Percentiles rank a stretch among this genome's conserved stretches.
Conservation (phyloP, 768 basidiomycete species). For the Leucosporidium scottii region DNA sequence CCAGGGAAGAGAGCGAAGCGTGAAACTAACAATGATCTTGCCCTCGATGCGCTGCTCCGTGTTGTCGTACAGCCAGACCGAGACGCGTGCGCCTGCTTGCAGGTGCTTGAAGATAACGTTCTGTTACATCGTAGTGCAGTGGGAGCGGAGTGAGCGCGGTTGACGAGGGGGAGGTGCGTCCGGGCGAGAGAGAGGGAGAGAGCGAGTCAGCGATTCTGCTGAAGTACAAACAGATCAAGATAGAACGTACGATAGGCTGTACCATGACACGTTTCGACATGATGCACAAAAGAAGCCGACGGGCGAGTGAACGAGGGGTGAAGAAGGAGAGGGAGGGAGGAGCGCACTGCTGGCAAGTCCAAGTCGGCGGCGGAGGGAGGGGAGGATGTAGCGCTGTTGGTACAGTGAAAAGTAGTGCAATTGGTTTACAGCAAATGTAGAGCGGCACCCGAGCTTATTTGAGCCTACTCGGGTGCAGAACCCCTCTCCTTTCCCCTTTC, state of each 20-base stretch:
- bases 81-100: conserved; percentile 50
- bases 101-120: conserved; percentile 98
- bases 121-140: conserved; percentile 43
- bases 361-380: too few species aligned
- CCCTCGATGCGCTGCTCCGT: conserved; percentile 94
- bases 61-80: conserved; percentile 94
- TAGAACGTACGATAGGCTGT: conserved; percentile 82
- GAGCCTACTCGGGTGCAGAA: too few species aligned
- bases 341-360: too few species aligned
- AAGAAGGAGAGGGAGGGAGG: too few species aligned
- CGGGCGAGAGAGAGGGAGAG: neutral
- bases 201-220: conserved; percentile 6
- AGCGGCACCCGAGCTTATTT: too few species aligned
- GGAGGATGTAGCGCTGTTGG: too few species aligned
- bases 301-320: too few species aligned
- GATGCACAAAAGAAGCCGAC: too few species aligned
- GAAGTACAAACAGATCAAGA: neutral
- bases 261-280: conserved; percentile 79
- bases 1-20: conserved; percentile 4
- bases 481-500: too few species aligned
- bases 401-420: too few species aligned
- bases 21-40: conserved; percentile 82
- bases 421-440: too few species aligned
- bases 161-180: neutral
- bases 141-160: neutral